Percentiles rank a stretch among this genome's conserved stretches.
phyloP scores from a whole-genome alignment of 2,329 filamentous ascomycete species.

The Colletotrichum chrysophilum region DNA sequence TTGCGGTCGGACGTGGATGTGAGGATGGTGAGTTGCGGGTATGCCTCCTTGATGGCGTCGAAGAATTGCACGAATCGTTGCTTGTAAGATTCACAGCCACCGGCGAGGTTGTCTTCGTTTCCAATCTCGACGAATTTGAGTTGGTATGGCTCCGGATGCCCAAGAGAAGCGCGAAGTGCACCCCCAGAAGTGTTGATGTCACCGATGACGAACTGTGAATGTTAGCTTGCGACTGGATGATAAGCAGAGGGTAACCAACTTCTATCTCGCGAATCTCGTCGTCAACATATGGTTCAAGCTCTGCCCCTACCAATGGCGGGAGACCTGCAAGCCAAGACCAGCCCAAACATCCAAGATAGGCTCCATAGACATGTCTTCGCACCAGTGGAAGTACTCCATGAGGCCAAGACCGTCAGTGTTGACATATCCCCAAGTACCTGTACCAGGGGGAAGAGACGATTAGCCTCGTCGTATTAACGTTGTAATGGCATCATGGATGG shows the following conservation, averaged over 20 bases:
- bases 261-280: not conserved
- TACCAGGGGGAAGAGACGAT: rapidly evolving
- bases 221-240: not conserved
- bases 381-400: not conserved
- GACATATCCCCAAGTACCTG: not conserved
- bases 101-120: not conserved
- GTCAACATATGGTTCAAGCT: not conserved
- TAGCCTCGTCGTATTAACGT: rapidly evolving
- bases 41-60: not conserved
- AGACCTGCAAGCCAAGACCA: not conserved
- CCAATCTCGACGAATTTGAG: not conserved
- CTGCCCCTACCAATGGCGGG: not conserved
- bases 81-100: not conserved
- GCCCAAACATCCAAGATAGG: not conserved
- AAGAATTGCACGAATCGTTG: not conserved
- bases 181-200: not conserved
- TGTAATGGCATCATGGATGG: rapidly evolving
- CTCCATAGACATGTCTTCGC: not conserved
- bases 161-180: not conserved
- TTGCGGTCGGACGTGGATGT: not conserved
- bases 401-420: not conserved
- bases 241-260: not conserved
- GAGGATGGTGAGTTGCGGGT: not conserved
- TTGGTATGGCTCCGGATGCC: not conserved
- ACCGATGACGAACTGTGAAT: not conserved